phyloP scores from a whole-genome alignment of 257 asterid genomes.

The Nicotiana tabacum region DNA sequence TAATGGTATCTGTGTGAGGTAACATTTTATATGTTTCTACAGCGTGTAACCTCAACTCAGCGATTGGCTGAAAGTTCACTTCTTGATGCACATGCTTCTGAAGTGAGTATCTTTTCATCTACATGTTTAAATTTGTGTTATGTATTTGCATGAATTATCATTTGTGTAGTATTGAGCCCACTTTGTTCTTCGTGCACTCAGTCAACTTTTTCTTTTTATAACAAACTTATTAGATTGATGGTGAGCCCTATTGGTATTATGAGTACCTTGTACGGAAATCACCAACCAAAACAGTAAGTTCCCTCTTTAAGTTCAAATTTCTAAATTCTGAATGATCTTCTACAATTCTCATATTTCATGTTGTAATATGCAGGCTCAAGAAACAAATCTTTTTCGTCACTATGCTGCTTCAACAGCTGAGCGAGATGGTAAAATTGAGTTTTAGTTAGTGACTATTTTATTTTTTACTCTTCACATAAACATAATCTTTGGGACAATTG shows the following conservation, averaged over 20 bases:
- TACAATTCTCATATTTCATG: slow-evolving; percentile 11
- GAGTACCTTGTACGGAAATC: slow-evolving; percentile 93
- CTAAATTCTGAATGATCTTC: slow-evolving; percentile 4
- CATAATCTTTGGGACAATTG: neutral
- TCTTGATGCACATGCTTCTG: slow-evolving; percentile 81
- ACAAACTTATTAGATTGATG: slow-evolving; percentile 54
- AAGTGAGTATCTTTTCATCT: slow-evolving; percentile 41
- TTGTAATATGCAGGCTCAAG: slow-evolving; percentile 57
- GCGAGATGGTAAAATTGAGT: slow-evolving; percentile 67
- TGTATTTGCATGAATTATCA: neutral
- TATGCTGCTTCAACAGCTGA: slow-evolving; percentile 81
- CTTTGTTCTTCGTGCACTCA: neutral
- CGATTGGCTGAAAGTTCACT: slow-evolving; percentile 91
- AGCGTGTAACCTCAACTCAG: slow-evolving; percentile 86
- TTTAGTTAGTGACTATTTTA: neutral
- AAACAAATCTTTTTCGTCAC: slow-evolving; percentile 71
- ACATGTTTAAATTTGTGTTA: neutral
- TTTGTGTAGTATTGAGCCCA: neutral
- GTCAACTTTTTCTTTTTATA: neutral
- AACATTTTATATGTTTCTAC: slow-evolving; percentile 27
- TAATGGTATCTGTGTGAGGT: neutral
- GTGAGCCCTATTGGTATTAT: slow-evolving; percentile 83
- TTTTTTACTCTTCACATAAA: neutral
- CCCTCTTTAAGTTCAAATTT: slow-evolving; percentile 7
- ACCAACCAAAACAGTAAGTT: slow-evolving; percentile 72